Evolutionary conservation across 306 rosid genomes (phyloP), one percentile per base, ranked within the genome.

Genomic region (Alnus glutinosa): DNA sequence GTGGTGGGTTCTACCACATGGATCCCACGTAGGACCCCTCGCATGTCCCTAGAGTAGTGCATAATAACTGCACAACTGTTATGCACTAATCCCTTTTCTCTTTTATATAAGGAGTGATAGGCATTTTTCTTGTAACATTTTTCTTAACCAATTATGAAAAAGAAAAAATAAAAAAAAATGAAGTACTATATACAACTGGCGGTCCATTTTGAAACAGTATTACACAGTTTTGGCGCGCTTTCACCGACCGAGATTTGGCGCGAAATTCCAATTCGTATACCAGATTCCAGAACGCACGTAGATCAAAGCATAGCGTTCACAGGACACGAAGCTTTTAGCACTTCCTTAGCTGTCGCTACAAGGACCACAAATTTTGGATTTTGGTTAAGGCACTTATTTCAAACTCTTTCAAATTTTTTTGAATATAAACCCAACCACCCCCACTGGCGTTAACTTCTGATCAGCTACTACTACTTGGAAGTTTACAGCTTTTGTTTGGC

Each of bases 341-440:
- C 46, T 0, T 42, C 77, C 79, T 44, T 14, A 76, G 58, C 71
- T 85, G 84, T 79, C 64, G 70, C 47, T 0, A 48, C 34, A 34
- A 52, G 61, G 23, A 54, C 78, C 83, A 50, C 28, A 23, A 23
- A 23, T 23, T 23, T 23, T 23, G 28, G 28, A 23, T 23, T 23
- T 23, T 23, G 28, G 28, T 23, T 23, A 23, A 23, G 28, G 28
- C 28, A 23, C 28, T 23, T 23, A 23, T 62, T 16, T 13, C 23
- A 7, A 63, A 63, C 10, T 62, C 10, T 37, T 36, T 15, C 8
- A 10, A 66, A 66, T 8, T 1, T 2, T 2, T 3, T 30, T 61
- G n/a, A 36, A 18, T 39, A 16, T 37, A 39, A 15, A 2, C 34
- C 1, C 14, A 57, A 23, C 5, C 28, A 1, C 64, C 14, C 14